Evolutionary conservation across 768 basidiomycete species (phyloP).

Genomic region (Trametes elegans): DNA sequence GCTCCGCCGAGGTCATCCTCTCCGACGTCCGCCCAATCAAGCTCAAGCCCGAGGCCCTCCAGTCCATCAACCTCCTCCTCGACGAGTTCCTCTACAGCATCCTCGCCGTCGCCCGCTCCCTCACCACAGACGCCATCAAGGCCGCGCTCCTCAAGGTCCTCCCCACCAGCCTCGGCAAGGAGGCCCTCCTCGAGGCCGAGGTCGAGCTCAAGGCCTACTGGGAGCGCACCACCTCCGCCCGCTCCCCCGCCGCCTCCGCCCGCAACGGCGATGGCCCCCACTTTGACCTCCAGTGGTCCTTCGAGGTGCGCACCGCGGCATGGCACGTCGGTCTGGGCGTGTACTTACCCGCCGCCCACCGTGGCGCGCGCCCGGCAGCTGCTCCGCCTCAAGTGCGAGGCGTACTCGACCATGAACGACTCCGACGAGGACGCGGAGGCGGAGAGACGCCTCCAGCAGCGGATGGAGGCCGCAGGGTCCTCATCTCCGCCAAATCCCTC

Average conservation of each 20-base stretch:
- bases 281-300: slow-evolving; percentile 73
- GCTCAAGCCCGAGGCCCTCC: slow-evolving; percentile 75
- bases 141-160: slow-evolving; percentile 67
- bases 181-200: slow-evolving; percentile 90
- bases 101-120: slow-evolving; percentile 61
- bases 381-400: slow-evolving; percentile 82
- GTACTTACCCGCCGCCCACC: neutral
- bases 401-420: slow-evolving; percentile 83
- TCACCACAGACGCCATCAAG: slow-evolving; percentile 73
- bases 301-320: slow-evolving; percentile 49
- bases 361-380: slow-evolving; percentile 49
- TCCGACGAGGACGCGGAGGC: slow-evolving; percentile 70
- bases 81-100: slow-evolving; percentile 83
- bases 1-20: slow-evolving; percentile 88
- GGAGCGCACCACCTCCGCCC: slow-evolving; percentile 59
- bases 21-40: slow-evolving; percentile 92
- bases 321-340: slow-evolving; percentile 17
- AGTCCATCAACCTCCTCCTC: slow-evolving; percentile 73
- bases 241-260: slow-evolving; percentile 36
- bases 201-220: slow-evolving; percentile 88
- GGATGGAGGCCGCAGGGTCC: slow-evolving; percentile 52
- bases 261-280: slow-evolving; percentile 46
- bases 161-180: slow-evolving; percentile 83
- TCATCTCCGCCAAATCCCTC: slow-evolving; percentile 47
- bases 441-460: slow-evolving; percentile 60